A percentile compares a stretch with the other conserved stretches of the same genome.
Evolutionary conservation across 305 asterid genomes (phyloP).

Genomic region (Fraxinus velutina): DNA sequence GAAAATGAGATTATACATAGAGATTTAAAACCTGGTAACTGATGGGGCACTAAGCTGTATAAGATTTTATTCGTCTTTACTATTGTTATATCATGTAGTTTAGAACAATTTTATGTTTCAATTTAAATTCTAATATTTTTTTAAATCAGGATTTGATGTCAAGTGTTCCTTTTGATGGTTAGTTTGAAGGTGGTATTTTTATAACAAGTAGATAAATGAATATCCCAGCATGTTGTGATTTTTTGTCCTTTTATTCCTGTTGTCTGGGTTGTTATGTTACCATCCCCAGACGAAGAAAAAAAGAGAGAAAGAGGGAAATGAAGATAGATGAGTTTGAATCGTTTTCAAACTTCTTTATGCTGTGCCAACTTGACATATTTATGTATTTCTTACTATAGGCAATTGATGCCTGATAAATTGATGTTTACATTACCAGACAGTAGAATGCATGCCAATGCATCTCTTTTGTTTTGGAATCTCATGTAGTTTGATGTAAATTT

Average conservation of each 20-base stretch:
- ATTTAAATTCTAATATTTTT: not conserved
- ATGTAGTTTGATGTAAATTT: not conserved
- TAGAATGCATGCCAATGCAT: not conserved
- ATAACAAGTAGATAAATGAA: not conserved
- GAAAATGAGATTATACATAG: constrained; percentile 90
- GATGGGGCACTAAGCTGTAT: constrained; percentile 33
- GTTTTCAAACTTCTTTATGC: not conserved
- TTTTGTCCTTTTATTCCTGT: not conserved
- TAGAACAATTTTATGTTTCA: constrained; percentile 14
- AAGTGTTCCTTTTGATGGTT: constrained; percentile 5
- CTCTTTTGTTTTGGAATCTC: not conserved
- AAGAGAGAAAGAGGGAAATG: not conserved
- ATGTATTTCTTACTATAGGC: not conserved
- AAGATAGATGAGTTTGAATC: not conserved
- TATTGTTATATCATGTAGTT: constrained; percentile 17
- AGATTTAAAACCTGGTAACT: constrained; percentile 93
- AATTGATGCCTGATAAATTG: not conserved
- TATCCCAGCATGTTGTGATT: constrained; percentile 4
- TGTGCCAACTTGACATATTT: not conserved
- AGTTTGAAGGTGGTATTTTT: not conserved
- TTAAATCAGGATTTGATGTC: not conserved
- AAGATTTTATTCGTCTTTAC: constrained; percentile 15
- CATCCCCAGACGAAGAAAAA: not conserved
- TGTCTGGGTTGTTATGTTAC: not conserved
- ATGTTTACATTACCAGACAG: not conserved